Conservation (phyloP, 2,329 filamentous ascomycete species). For the Beauveria medogensis region DNA sequence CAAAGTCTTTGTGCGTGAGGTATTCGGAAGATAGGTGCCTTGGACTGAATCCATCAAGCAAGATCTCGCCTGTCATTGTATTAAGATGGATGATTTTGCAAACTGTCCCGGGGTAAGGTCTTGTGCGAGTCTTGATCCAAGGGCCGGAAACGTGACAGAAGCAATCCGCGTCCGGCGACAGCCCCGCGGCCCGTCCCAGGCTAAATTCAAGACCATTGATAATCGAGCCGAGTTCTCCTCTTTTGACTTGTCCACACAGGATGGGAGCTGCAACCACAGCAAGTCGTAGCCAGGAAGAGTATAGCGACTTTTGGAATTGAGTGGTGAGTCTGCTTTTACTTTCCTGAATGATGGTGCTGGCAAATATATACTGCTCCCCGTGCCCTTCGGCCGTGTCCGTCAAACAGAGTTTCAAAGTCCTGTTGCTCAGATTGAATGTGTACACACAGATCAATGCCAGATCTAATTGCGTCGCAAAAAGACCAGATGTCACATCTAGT, state of each 20-base stretch:
- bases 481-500: not conserved
- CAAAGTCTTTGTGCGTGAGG: not conserved
- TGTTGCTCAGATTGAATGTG: not conserved
- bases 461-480: not conserved
- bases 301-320: not conserved
- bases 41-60: not conserved
- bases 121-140: not conserved
- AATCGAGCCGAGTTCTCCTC: not conserved
- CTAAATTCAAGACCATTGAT: accelerated
- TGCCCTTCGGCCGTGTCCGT: accelerated
- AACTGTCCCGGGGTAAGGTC: accelerated
- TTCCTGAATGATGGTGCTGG: not conserved
- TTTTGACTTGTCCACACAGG: not conserved
- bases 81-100: conserved; percentile 11
- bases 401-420: not conserved
- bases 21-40: not conserved
- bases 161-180: not conserved
- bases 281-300: not conserved
- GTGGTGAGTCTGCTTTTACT: not conserved
- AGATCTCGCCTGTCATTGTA: not conserved
- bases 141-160: not conserved
- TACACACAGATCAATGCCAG: not conserved
- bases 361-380: not conserved
- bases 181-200: not conserved
- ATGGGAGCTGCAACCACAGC: not conserved